Base-by-base conservation (phyloP, 768 basidiomycete genomes). In the Lactarius vividus region DNA sequence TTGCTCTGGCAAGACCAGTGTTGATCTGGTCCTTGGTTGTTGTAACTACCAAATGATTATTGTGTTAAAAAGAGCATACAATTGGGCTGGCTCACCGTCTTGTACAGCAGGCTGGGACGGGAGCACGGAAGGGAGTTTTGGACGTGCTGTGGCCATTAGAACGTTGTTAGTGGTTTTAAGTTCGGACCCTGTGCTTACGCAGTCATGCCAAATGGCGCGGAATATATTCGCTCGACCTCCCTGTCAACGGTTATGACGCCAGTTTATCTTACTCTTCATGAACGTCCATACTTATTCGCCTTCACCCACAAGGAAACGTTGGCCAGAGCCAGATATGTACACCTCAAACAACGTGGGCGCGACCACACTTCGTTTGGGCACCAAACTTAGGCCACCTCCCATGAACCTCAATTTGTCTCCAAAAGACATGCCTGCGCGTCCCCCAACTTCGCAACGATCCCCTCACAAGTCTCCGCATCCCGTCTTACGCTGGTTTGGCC, bases 1-100 rank as follows among this genome's bases (percentile, higher is more conserved):
- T 89, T 37, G 86, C 83, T 59, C 84, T 84, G 3, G 82, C 88
- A 28, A 85, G 77, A 16, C 81, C 83, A 2, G 81, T 79, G 40
- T 88, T 71, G 67, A 89, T 81, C 52, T 87, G 80, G 20, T 77
- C 72, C n/a, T 83, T 82, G 11, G 88, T 85, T 18, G 77, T 74
- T 26, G 77, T 88, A 88, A 42, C 31, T 55, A 39, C 46, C 6
- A 55, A 44, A 54, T 2, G 20, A 64, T 26, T 33, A 42, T 44
- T 11, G 46, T 60, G 18, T 10, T 29, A 29, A 4, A 4, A n/a
- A 29, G n/a, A 10, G 16, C 31, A 26, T 10, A 23, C 18, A 6
- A 13, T 28, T 9, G 9, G 31, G 40, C 42, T 52, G 35, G 28
- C 28, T 15, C 49, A 69, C 71, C 66, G 23, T 72, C 71, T 57